phyloP scores from a whole-genome alignment of 192 early-diverging fungal species.

The Spizellomyces punctatus region DNA sequence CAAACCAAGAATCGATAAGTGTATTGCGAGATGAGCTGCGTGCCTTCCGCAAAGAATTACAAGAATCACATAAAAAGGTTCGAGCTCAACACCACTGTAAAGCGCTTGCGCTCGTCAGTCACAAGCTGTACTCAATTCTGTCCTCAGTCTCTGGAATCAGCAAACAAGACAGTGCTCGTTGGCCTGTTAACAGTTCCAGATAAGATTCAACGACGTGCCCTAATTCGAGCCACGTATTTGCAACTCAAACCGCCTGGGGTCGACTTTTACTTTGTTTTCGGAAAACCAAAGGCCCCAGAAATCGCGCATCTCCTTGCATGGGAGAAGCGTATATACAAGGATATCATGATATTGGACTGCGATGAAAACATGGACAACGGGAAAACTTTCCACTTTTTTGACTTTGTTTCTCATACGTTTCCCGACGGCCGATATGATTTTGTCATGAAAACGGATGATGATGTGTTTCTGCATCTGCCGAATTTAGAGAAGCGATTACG shows the following conservation, averaged over 20 bases:
- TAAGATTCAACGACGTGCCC: constrained; percentile 32
- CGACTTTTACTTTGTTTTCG: constrained; percentile 35
- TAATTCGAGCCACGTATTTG: constrained; percentile 35
- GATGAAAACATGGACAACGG: constrained; percentile 42
- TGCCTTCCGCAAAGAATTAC: too few species aligned
- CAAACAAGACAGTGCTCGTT: constrained; percentile 29
- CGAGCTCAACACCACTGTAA: too few species aligned
- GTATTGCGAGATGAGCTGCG: too few species aligned
- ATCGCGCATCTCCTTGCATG: not conserved
- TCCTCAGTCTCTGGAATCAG: not conserved
- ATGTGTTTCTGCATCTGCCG: constrained; percentile 38
- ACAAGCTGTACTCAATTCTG: too few species aligned
- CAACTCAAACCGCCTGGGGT: constrained; percentile 20
- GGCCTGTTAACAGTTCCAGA: constrained; percentile 25
- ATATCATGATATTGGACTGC: constrained; percentile 30
- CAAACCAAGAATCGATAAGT: too few species aligned
- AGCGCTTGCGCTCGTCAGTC: too few species aligned
- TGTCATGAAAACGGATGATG: constrained; percentile 42
- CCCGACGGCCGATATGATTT: constrained; percentile 18
- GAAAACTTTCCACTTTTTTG: constrained; percentile 34
- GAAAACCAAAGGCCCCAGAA: not conserved
- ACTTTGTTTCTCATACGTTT: constrained; percentile 4
- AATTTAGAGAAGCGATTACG: constrained; percentile 25
- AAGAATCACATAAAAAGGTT: too few species aligned
- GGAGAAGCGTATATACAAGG: constrained; percentile 16